Percentiles rank a stretch among this genome's conserved stretches.
Conservation (phyloP, 2,329 filamentous ascomycete species). For the Paraphaeosphaeria minitans region DNA sequence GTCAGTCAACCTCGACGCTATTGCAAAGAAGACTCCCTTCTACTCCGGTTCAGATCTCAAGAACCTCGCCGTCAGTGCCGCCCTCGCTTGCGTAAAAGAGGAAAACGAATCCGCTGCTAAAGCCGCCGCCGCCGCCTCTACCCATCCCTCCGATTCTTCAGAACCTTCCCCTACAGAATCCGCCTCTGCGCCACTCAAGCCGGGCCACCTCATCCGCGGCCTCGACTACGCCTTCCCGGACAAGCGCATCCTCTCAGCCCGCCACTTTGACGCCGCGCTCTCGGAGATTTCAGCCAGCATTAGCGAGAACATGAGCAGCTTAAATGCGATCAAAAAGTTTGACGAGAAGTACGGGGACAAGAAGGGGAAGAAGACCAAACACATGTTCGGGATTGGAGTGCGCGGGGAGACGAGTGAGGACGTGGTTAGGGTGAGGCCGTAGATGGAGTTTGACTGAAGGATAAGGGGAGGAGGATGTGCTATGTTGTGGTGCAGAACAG, state of each 20-base stretch:
- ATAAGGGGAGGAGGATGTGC: too few relatives aligned
- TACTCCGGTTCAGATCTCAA: constrained; percentile 87
- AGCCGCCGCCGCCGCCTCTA: constrained; percentile 10
- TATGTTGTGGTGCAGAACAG: too few relatives aligned
- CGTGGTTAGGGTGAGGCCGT: constrained; percentile 39
- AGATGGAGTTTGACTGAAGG: neutral
- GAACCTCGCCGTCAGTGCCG: constrained; percentile 79
- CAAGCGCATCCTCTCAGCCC: constrained; percentile 65
- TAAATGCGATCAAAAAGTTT: constrained; percentile 89
- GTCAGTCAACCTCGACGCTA: constrained; percentile 63
- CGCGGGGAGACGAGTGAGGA: constrained; percentile 37
- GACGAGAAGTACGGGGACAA: constrained; percentile 93
- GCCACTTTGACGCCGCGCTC: constrained; percentile 85
- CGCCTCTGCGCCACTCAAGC: neutral
- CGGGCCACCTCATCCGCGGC: constrained; percentile 32
- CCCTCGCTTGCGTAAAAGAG: constrained; percentile 78
- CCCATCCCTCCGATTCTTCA: constrained; percentile 3
- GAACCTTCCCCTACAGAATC: neutral
- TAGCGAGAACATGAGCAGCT: constrained; percentile 87
- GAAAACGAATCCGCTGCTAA: constrained; percentile 59
- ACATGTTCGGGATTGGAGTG: constrained; percentile 57
- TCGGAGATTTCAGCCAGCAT: constrained; percentile 91
- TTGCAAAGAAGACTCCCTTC: constrained; percentile 72
- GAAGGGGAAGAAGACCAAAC: constrained; percentile 68
- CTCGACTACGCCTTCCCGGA: constrained; percentile 67